Conservation (phyloP, 257 asterid genomes). For the Dorcoceras hygrometricum region DNA sequence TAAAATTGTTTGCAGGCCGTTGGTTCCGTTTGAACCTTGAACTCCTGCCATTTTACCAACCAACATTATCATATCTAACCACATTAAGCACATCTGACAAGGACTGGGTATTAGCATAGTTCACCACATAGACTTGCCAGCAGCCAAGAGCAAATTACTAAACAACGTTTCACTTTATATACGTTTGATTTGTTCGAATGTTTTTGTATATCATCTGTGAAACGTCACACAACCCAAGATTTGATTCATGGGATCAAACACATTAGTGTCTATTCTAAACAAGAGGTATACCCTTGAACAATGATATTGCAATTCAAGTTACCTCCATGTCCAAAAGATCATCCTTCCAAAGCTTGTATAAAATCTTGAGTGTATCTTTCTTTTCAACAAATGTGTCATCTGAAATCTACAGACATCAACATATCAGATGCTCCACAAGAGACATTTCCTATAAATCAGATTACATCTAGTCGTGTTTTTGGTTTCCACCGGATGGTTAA, state of each 20-base stretch:
- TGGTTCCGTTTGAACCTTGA: neutral
- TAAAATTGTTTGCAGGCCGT: no score
- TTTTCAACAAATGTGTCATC: slow-evolving; percentile 66
- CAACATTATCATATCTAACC: neutral
- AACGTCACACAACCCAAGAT: neutral
- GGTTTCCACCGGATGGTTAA: neutral
- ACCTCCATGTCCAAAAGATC: slow-evolving; percentile 82
- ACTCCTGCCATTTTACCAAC: neutral
- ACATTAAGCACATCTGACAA: neutral
- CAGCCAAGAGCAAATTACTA: slow-evolving; percentile 5
- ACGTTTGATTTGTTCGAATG: neutral
- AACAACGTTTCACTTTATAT: slow-evolving; percentile 2
- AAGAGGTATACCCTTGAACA: slow-evolving; percentile 8
- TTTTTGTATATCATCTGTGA: neutral
- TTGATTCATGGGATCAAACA: neutral
- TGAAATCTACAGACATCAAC: slow-evolving; percentile 51
- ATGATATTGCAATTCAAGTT: slow-evolving; percentile 14
- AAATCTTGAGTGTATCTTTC: slow-evolving; percentile 68
- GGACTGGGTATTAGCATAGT: neutral
- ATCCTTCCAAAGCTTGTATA: slow-evolving; percentile 80
- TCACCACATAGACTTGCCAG: neutral
- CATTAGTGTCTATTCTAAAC: neutral
- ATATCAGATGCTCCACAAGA: slow-evolving; percentile 23
- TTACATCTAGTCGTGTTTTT: neutral
- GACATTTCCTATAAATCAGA: slow-evolving; percentile 5